Base-by-base conservation (phyloP, 306 rosid genomes). In the Glycine latifolia region DNA sequence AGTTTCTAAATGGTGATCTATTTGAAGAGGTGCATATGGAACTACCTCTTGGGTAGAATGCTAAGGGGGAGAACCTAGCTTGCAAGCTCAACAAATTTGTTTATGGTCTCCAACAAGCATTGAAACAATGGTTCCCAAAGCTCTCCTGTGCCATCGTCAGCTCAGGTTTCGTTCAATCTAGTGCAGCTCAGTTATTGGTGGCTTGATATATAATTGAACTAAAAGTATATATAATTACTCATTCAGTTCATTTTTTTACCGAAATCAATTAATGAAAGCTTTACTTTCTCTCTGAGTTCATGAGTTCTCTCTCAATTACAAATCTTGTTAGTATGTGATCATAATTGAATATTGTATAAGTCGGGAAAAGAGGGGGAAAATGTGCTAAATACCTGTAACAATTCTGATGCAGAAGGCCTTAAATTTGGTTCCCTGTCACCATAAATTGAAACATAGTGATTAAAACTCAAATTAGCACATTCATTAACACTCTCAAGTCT, bases 401-500 rank as follows among this genome's bases (percentile, higher is more conserved):
- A 83, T 35, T 90, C 94, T 53, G 97, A 90, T 67, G 97, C 98
- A 67, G 88, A 66, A 48, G 91, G 85, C 90, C 98, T 90, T 81
- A 89, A 82, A 77, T 87, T 54, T 55, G 98, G 98, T 84, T 95
- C 97, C 95, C 97, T 95, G 95, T 79, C 89, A 88, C 82, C 85
- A 85, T 66, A 89, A 68, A 84, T 83, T 82, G 68, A 81, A 71
- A 50, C 16, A 26, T 26, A 58, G 59, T 52, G 59, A 60, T 87
- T 77, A 77, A 43, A 76, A 87, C 83, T 71, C 67, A 68, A 73
- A 74, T 16, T 33, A 59, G 41, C 11, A 74, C 8, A 65, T 33
- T 72, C 33, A 58, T 67, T 69, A 60, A 55, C 56, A 70, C 48
- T 16, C 63, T 85, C 41, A 48, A 59, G 62, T 16, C 63, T 85